Evolutionary conservation across 192 early-diverging fungal species (phyloP), one percentile per base, ranked within the genome.

Genomic region (Glomus cerebriforme): DNA sequence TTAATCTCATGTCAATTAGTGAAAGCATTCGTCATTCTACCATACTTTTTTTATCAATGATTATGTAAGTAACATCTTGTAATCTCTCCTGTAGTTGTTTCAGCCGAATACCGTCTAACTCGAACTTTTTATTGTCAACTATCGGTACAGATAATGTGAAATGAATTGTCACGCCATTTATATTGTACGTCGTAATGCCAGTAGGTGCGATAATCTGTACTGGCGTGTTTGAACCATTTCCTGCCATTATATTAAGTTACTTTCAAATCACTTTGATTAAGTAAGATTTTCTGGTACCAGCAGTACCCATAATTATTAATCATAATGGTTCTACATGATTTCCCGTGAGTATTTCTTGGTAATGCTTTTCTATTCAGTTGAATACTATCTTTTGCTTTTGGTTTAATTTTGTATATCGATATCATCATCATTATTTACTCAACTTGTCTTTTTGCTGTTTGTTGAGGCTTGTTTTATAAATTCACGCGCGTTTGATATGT

Each of bases 31-130:
- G 29, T 3, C 0, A 0, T 19, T 12, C 1, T 0, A 66, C 19
- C 65, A 66, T 66, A 0, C 65, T 66, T 66, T 66, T 66, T n/a
- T 66, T 4, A 7, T 66, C 32, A 5, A 66, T 66, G 19, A 66
- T 66, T 12, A 66, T 12, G 19, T 66, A 66, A 34, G 17, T 66
- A 19, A 66, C 31, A 37, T 35, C 15, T 35, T 37, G 2, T 66
- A 66, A 66, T 7, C 3, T 66, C 37, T 66, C 29, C 19, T 66
- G 65, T 35, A 66, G 37, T 19, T 35, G 1, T 37, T 66, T 66
- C 19, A 66, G 19, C 19, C 12, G 0, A 0, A 4, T 22, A 1
- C 19, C 7, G 37, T 66, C 31, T 6, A 66, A 5, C 0, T 22
- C 17, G 0, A 35, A 7, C 0, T 35, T 34, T 34, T 66, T 34